A percentile compares a stretch with the other conserved stretches of the same genome.
phyloP scores from a whole-genome alignment of 257 asterid genomes.

The Catharanthus roseus region DNA sequence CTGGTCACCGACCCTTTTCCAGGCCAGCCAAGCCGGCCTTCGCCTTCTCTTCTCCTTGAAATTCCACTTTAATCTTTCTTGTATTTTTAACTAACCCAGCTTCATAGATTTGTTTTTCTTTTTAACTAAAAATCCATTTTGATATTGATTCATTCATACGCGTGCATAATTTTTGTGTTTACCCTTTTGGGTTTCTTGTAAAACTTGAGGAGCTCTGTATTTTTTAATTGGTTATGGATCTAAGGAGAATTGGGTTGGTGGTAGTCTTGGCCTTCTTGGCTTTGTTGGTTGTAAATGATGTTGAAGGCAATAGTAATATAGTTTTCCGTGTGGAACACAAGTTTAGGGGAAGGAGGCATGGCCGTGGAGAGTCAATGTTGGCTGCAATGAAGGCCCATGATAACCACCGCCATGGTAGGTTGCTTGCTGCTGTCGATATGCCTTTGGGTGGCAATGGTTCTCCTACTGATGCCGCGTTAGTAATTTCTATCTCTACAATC shows the following conservation, averaged over 20 bases:
- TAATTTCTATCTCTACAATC: neutral
- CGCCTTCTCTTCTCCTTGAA: neutral
- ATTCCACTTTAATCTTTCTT: neutral
- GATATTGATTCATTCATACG: neutral
- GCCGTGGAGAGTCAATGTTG: conserved; percentile 19
- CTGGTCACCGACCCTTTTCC: conserved; percentile 9
- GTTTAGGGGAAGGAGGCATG: conserved; percentile 28
- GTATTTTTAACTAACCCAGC: neutral
- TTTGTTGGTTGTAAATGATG: conserved; percentile 12
- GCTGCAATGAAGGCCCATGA: conserved; percentile 39
- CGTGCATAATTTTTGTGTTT: neutral
- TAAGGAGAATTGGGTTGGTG: conserved; percentile 22
- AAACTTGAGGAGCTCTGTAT: neutral
- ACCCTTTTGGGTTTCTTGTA: conserved; percentile 2
- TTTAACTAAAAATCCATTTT: conserved; percentile 9
- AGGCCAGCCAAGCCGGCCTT: conserved; percentile 8
- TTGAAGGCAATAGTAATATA: conserved; percentile 19
- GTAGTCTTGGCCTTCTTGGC: conserved; percentile 12
- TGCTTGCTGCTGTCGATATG: conserved; percentile 38
- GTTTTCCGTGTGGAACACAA: conserved; percentile 43
- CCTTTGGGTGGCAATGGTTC: conserved; percentile 49
- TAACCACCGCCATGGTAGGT: conserved; percentile 39
- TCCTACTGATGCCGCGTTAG: conserved; percentile 55
- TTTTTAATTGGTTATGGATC: conserved; percentile 26
- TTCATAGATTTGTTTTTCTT: conserved; percentile 10